These are phyloP conservation scores for Lachnellula occidentalis DNA, from an alignment of 2,329 filamentous ascomycete species.

Conservation along the genomic window DNA sequence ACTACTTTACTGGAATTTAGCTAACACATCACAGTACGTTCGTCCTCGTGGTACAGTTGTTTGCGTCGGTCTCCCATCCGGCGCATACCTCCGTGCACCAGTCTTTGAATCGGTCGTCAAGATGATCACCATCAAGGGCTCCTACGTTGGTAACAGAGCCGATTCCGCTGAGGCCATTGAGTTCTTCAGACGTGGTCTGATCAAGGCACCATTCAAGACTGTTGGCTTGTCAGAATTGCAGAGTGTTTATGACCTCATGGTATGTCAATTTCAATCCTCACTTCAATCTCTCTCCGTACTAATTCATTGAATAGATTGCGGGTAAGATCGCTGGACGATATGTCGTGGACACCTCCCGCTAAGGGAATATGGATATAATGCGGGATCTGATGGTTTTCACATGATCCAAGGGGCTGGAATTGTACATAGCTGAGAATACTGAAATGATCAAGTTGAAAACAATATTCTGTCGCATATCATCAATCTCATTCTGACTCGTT, in stretches of 20 bases:
- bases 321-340: conserved; percentile 73
- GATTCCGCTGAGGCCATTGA: conserved; percentile 87
- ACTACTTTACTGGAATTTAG: too few relatives aligned
- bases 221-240: conserved; percentile 75
- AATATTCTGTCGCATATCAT: too few relatives aligned
- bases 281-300: too few relatives aligned
- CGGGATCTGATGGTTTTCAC: neutral
- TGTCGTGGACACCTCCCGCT: conserved; percentile 69
- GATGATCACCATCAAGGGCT: conserved; percentile 90
- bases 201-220: conserved; percentile 82
- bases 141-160: conserved; percentile 87
- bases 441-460: too few relatives aligned
- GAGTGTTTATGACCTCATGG: conserved; percentile 72
- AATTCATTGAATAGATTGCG: conserved; percentile 33
- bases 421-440: too few relatives aligned
- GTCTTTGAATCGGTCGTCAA: conserved; percentile 85
- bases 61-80: conserved; percentile 81
- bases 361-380: conserved; percentile 22
- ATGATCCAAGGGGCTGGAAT: neutral
- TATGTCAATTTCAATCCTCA: too few relatives aligned
- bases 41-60: conserved; percentile 77
- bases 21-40: conserved; percentile 56
- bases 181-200: conserved; percentile 73
- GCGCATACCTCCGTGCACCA: conserved; percentile 73
- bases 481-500: too few relatives aligned